Conservation (phyloP, 345 rosid genomes). For the Pistacia vera region DNA sequence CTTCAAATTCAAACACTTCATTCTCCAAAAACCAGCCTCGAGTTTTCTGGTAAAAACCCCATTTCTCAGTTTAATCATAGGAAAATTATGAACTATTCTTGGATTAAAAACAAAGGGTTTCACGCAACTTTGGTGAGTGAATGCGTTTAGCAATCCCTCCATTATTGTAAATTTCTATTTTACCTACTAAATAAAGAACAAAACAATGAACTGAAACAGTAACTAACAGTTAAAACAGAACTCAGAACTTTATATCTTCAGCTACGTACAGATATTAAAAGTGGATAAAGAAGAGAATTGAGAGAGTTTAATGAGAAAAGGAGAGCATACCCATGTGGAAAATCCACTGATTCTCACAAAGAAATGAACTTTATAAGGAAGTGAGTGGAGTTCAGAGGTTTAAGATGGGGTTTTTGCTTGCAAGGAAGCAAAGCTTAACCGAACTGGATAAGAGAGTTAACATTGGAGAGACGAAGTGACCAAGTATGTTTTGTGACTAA, state of each 20-base stretch:
- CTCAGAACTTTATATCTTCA: neutral
- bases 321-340: constrained; percentile 16
- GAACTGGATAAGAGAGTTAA: neutral
- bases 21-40: constrained; percentile 22
- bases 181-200: neutral
- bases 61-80: constrained; percentile 30
- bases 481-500: too few relatives aligned
- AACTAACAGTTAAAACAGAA: neutral
- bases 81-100: constrained; percentile 23
- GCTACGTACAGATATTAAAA: neutral
- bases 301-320: neutral
- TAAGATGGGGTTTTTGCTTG: neutral
- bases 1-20: constrained; percentile 25
- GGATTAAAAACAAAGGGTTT: constrained; percentile 38
- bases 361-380: neutral
- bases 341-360: constrained; percentile 2
- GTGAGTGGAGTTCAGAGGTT: neutral
- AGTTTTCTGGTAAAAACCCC: constrained; percentile 19
- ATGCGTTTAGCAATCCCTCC: constrained; percentile 43
- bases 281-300: constrained; percentile 6
- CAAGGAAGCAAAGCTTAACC: neutral
- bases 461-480: neutral
- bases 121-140: constrained; percentile 32
- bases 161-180: constrained; percentile 20
- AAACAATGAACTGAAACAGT: neutral